Evolutionary conservation across 2,329 filamentous ascomycete species (phyloP).

Genomic region (Cladosporium velox): DNA sequence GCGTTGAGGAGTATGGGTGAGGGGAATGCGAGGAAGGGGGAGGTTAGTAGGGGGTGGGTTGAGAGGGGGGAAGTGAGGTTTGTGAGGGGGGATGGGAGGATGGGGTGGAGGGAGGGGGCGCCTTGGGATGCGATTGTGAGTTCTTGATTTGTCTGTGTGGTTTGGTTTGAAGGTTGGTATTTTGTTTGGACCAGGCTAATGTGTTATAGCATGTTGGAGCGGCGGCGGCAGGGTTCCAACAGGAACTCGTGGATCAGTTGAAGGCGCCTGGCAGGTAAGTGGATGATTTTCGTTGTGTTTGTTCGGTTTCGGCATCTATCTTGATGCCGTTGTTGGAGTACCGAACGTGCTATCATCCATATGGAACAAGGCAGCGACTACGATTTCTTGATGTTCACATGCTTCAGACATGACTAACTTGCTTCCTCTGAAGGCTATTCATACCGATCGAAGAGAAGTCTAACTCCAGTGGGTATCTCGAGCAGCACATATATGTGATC

Average conservation of each 20-base stretch:
- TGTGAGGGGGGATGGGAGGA: constrained; percentile 66
- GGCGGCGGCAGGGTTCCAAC: constrained; percentile 72
- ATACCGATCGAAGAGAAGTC: constrained; percentile 66
- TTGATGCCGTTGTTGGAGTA: neutral
- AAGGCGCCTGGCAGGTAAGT: constrained; percentile 68
- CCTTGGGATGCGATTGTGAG: constrained; percentile 77
- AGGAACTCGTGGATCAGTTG: constrained; percentile 73
- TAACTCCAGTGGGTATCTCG: constrained; percentile 16
- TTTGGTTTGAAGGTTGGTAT: neutral
- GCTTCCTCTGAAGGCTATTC: constrained; percentile 59
- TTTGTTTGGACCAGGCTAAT: neutral
- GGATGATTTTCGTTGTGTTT: neutral
- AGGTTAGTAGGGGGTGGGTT: constrained; percentile 57
- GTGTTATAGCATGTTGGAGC: constrained; percentile 73
- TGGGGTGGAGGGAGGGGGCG: constrained; percentile 48
- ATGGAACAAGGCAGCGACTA: neutral
- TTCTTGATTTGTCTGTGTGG: neutral
- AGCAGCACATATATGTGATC: constrained; percentile 72
- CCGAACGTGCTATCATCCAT: neutral
- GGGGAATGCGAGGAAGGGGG: constrained; percentile 48
- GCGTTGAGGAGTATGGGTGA: constrained; percentile 46
- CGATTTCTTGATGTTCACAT: neutral
- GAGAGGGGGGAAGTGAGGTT: constrained; percentile 67
- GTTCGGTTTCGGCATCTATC: neutral
- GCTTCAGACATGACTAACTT: neutral